phyloP scores from a whole-genome alignment of 139 green algal species.

The Auxenochlorella pyrenoidosa region DNA sequence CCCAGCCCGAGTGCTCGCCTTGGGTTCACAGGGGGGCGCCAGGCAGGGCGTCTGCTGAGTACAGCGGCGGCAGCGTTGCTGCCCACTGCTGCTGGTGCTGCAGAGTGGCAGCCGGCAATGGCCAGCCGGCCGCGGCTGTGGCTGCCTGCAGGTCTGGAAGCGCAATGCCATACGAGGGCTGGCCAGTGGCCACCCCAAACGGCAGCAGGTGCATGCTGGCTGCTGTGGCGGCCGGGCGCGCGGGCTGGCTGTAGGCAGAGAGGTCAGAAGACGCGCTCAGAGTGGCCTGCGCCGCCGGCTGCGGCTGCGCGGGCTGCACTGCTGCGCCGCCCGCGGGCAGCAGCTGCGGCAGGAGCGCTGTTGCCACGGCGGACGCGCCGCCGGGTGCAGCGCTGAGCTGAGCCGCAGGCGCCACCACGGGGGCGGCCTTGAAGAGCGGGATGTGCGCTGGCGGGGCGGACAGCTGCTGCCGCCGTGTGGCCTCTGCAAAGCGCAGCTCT shows the following conservation, averaged over 20 bases:
- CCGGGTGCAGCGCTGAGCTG: neutral
- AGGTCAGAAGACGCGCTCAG: slow-evolving; percentile 15
- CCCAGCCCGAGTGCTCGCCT: too few relatives aligned
- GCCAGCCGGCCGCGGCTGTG: neutral
- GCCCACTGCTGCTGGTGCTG: slow-evolving; percentile 22
- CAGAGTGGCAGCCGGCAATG: neutral
- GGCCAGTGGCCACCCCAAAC: neutral
- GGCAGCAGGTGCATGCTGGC: neutral
- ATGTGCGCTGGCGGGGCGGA: neutral
- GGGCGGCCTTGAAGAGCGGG: slow-evolving; percentile 21
- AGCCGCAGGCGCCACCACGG: neutral
- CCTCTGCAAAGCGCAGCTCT: neutral
- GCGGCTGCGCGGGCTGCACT: neutral
- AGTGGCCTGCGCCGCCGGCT: neutral
- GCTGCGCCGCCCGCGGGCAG: neutral
- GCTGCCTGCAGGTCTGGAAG: neutral
- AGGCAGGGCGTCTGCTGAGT: neutral
- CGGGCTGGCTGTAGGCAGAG: slow-evolving; percentile 28
- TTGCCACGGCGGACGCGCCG: neutral
- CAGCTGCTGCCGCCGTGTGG: slow-evolving; percentile 16
- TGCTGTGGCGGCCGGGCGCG: neutral
- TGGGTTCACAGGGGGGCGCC: neutral
- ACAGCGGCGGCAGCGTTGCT: neutral
- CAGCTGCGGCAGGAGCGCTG: neutral
- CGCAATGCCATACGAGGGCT: slow-evolving; percentile 5